Evolutionary conservation across 2,329 filamentous ascomycete genomes (phyloP).

Genomic region (Pseudogymnoascus sp.): DNA sequence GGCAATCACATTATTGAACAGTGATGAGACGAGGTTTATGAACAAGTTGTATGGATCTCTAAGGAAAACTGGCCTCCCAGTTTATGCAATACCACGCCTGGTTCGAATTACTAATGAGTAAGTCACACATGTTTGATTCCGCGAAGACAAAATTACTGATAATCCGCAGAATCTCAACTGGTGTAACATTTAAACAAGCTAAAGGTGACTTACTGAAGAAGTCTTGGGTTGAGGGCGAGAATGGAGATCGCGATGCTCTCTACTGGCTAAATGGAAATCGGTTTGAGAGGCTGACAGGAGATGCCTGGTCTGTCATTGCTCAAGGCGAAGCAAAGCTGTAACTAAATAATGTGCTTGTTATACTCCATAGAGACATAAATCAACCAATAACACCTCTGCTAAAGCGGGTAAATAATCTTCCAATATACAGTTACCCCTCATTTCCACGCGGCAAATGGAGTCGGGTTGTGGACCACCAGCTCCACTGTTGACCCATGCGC

Average conservation of each 20-base stretch:
- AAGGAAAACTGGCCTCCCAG: constrained; percentile 37
- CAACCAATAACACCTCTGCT: background rate
- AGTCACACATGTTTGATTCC: constrained; percentile 15
- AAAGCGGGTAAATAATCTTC: background rate
- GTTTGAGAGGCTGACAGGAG: constrained; percentile 33
- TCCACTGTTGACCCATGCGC: background rate
- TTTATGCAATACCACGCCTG: constrained; percentile 39
- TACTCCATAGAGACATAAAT: background rate
- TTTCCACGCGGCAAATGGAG: constrained; percentile 3
- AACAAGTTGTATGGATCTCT: constrained; percentile 31
- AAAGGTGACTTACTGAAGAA: constrained; percentile 38
- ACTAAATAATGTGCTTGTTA: background rate
- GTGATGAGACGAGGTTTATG: constrained; percentile 32
- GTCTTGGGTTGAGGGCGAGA: constrained; percentile 31
- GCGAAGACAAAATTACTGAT: constrained; percentile 3
- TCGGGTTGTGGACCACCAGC: background rate
- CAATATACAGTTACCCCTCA: background rate
- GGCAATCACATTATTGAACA: constrained; percentile 35
- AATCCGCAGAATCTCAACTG: constrained; percentile 31
- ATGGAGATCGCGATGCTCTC: constrained; percentile 30
- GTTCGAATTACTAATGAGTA: constrained; percentile 39
- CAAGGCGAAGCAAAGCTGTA: constrained; percentile 36
- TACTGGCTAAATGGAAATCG: constrained; percentile 37
- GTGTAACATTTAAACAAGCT: constrained; percentile 43
- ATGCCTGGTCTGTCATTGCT: constrained; percentile 36